A percentile compares a stretch with the other conserved stretches of the same genome.
These are phyloP conservation scores for Nigrospora osmanthi DNA, from an alignment of 2,329 filamentous ascomycete species.

Conservation along the genomic window DNA sequence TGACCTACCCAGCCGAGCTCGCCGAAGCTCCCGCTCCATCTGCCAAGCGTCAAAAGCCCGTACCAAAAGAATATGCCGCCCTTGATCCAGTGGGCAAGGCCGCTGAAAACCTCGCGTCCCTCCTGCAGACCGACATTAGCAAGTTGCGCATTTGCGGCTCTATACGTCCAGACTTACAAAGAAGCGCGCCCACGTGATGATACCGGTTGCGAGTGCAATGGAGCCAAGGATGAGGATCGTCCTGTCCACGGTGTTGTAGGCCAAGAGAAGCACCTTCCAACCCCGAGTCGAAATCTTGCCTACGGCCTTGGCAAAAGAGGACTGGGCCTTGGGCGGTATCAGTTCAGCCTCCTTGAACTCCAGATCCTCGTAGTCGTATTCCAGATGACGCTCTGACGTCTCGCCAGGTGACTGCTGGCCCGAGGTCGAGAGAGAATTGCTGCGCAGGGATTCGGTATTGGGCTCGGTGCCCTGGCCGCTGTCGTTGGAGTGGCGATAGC, in stretches of 20 bases:
- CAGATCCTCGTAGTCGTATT: constrained; percentile 38
- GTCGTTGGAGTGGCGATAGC: constrained; percentile 58
- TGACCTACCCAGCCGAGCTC: constrained; percentile 72
- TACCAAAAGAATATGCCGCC: constrained; percentile 94
- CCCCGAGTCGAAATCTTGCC: constrained; percentile 46
- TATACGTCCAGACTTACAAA: constrained; percentile 53
- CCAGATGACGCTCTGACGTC: constrained; percentile 30
- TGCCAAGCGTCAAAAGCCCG: constrained; percentile 75
- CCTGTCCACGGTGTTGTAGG: constrained; percentile 66
- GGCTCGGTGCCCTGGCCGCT: constrained; percentile 70
- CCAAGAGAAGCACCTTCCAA: constrained; percentile 48
- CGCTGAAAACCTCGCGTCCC: constrained; percentile 64
- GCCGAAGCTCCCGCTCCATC: constrained; percentile 85
- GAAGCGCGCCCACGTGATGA: constrained; percentile 72
- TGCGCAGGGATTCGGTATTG: constrained; percentile 58
- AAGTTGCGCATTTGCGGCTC: constrained; percentile 1
- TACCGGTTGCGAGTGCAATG: constrained; percentile 61
- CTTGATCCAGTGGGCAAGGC: constrained; percentile 89
- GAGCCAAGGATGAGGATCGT: constrained; percentile 74
- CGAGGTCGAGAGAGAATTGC: constrained; percentile 55
- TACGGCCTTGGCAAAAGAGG: constrained; percentile 46
- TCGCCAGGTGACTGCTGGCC: constrained; percentile 34
- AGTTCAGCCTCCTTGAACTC: constrained; percentile 32
- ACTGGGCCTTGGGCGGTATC: constrained; percentile 36
- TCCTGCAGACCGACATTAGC: constrained; percentile 38